Conservation (phyloP, 2,329 filamentous ascomycete genomes). For the Helotiales sp. region DNA sequence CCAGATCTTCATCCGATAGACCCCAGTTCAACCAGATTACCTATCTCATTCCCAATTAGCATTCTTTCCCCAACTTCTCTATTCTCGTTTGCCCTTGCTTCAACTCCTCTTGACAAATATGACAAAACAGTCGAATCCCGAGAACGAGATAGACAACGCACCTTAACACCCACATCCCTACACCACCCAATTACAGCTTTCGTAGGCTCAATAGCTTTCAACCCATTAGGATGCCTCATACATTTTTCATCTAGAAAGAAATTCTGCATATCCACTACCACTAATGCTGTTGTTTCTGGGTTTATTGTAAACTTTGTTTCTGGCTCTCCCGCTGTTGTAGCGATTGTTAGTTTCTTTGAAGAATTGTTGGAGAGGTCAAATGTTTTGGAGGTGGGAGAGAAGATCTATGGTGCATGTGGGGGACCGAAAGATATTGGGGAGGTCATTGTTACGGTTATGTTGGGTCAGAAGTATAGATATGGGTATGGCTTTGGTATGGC, state of each 20-base stretch:
- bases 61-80: background rate
- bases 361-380: constrained; percentile 23
- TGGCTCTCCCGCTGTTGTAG: constrained; percentile 32
- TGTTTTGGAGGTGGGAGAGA: constrained; percentile 15
- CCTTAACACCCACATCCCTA: constrained; percentile 49
- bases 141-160: constrained; percentile 15
- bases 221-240: constrained; percentile 42
- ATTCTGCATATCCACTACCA: constrained; percentile 56
- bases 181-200: constrained; percentile 46
- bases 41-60: constrained; percentile 17
- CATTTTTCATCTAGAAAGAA: constrained; percentile 48
- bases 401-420: constrained; percentile 21
- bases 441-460: background rate
- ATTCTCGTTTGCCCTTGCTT: background rate
- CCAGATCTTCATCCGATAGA: constrained; percentile 51
- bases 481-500: too few species aligned
- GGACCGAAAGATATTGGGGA: constrained; percentile 22
- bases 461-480: too few species aligned
- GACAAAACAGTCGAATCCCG: too few species aligned
- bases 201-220: constrained; percentile 42
- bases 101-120: background rate
- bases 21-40: constrained; percentile 60
- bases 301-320: constrained; percentile 40
- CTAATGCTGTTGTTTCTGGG: constrained; percentile 44
- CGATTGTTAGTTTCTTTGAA: constrained; percentile 23